These are phyloP conservation scores for Epichloe gansuensis DNA, from an alignment of 2,329 filamentous ascomycete species.

Conservation along the genomic window DNA sequence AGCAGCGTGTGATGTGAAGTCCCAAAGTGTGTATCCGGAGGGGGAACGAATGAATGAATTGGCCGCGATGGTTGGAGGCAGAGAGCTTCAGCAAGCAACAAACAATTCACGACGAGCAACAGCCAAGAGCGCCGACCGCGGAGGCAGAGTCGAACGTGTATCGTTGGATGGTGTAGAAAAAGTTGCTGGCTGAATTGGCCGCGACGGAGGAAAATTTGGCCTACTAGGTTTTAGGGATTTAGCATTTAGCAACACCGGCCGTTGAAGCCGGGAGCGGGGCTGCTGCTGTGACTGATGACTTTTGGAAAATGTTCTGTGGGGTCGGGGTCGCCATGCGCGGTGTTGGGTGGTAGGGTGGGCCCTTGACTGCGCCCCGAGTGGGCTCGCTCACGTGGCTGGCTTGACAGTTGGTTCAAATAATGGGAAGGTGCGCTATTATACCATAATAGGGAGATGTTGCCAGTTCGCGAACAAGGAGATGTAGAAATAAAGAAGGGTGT, in stretches of 20 bases:
- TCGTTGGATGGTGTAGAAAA: slow-evolving; percentile 2
- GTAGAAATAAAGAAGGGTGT: background rate
- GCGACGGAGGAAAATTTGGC: slow-evolving; percentile 5
- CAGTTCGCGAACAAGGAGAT: background rate
- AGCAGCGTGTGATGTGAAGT: background rate
- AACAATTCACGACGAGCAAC: background rate
- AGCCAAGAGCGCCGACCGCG: slow-evolving; percentile 4
- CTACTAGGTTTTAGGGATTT: background rate
- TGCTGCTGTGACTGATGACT: background rate
- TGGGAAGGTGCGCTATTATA: background rate
- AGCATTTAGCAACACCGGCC: background rate
- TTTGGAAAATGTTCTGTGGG: background rate
- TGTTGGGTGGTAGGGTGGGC: too few species aligned
- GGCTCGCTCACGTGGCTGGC: too few species aligned
- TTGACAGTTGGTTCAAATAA: background rate
- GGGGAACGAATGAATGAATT: background rate
- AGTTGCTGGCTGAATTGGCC: background rate
- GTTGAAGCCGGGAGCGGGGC: slow-evolving; percentile 1
- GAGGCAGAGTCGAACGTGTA: slow-evolving; percentile 2
- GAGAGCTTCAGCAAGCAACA: background rate
- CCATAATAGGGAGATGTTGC: background rate
- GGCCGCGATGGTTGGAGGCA: background rate
- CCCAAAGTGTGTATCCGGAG: background rate
- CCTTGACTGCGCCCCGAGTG: too few species aligned
- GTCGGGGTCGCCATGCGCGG: background rate